Conservation (phyloP, 2,329 filamentous ascomycete genomes). For the Cytospora leucostoma region DNA sequence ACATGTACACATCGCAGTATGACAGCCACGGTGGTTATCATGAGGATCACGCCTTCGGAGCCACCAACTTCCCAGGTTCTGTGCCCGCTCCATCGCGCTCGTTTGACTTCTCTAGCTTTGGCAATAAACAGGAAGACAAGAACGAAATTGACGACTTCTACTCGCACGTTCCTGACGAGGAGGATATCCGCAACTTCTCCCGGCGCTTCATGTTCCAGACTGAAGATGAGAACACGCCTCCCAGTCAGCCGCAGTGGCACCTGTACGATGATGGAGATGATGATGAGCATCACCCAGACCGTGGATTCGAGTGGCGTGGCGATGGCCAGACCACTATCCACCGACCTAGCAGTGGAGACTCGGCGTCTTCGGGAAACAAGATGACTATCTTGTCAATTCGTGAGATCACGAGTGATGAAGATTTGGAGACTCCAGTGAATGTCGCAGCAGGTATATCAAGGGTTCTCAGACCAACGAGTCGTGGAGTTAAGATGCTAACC, state of each 20-base stretch:
- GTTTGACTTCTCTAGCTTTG: constrained; percentile 21
- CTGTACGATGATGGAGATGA: constrained; percentile 25
- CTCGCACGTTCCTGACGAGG: constrained; percentile 8
- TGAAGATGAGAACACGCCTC: background rate
- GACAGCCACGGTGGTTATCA: background rate
- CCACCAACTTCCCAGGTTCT: background rate
- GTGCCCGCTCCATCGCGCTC: background rate
- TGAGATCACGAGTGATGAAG: constrained; percentile 23
- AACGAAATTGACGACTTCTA: constrained; percentile 1
- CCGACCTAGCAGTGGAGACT: background rate
- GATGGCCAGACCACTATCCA: constrained; percentile 23
- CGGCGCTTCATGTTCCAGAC: background rate
- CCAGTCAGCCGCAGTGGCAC: constrained; percentile 12
- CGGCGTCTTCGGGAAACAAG: constrained; percentile 6
- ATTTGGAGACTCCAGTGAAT: constrained; percentile 1
- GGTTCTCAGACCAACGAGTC: background rate
- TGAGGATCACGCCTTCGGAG: background rate
- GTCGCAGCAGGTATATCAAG: constrained; percentile 10
- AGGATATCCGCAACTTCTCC: constrained; percentile 9
- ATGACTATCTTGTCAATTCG: constrained; percentile 25
- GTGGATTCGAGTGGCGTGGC: constrained; percentile 12
- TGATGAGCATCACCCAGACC: background rate
- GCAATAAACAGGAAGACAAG: constrained; percentile 1
- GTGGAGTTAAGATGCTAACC: background rate
- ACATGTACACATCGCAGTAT: background rate